phyloP scores from a whole-genome alignment of 2,329 filamentous ascomycete species.

The Colletotrichum sidae region DNA sequence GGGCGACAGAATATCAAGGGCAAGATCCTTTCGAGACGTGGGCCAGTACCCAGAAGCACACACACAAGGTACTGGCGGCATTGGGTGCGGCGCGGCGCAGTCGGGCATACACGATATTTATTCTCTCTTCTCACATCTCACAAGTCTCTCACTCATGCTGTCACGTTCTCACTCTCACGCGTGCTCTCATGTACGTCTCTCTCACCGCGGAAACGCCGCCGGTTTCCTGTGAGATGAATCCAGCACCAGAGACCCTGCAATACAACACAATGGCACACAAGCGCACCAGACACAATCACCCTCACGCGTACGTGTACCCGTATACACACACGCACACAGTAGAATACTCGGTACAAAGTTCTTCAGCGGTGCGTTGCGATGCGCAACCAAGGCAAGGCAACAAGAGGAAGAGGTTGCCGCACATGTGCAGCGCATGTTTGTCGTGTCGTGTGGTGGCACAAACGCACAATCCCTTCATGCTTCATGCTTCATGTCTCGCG shows the following conservation, averaged over 20 bases:
- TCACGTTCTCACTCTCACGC: too few species aligned
- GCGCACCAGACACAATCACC: constrained; percentile 1
- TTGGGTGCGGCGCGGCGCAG: neutral
- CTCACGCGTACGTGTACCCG: constrained; percentile 1
- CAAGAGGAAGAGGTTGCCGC: too few species aligned
- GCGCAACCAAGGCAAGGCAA: too few species aligned
- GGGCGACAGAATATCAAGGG: neutral
- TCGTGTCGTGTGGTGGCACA: neutral
- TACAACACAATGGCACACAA: constrained; percentile 7
- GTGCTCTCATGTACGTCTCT: constrained; percentile 1
- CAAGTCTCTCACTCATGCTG: neutral
- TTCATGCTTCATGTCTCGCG: neutral
- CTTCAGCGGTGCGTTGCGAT: constrained; percentile 18
- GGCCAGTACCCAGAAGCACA: neutral
- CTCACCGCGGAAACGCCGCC: constrained; percentile 10
- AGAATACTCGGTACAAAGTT: constrained; percentile 5
- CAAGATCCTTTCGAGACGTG: neutral
- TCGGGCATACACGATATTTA: constrained; percentile 1
- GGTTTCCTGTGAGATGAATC: neutral
- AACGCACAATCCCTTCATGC: neutral
- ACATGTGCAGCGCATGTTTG: neutral
- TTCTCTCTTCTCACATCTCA: neutral
- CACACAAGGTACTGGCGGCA: too few species aligned
- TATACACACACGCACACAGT: constrained; percentile 1
- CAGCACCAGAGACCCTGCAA: constrained; percentile 7